Evolutionary conservation across 208 protist genomes (phyloP).

Genomic region (Crithidia mellificae): DNA sequence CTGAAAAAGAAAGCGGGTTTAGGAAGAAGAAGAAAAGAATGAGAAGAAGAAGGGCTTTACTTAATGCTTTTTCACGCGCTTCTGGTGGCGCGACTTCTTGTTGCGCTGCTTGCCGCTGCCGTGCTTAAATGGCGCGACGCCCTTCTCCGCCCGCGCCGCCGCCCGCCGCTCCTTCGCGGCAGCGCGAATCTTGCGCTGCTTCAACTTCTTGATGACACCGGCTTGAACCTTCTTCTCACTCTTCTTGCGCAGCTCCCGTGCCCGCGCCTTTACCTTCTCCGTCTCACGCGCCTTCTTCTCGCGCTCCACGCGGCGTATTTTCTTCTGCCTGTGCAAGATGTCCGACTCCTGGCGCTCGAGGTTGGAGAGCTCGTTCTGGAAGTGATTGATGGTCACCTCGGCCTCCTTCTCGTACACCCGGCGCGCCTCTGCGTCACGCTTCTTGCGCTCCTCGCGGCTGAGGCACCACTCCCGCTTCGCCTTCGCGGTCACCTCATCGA

Average conservation of each 20-base stretch:
- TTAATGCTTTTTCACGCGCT: slow-evolving; percentile 74
- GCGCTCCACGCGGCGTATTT: slow-evolving; percentile 47
- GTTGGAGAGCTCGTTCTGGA: slow-evolving; percentile 79
- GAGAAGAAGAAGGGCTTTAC: too few relatives aligned
- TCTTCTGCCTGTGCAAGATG: slow-evolving; percentile 58
- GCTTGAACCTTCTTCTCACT: slow-evolving; percentile 78
- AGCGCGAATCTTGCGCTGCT: slow-evolving; percentile 81
- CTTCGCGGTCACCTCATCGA: slow-evolving; percentile 37
- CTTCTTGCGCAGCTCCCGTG: slow-evolving; percentile 70
- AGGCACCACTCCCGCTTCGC: slow-evolving; percentile 78
- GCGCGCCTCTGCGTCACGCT: slow-evolving; percentile 67
- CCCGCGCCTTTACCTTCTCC: slow-evolving; percentile 59
- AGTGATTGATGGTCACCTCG: slow-evolving; percentile 81
- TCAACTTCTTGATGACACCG: slow-evolving; percentile 85
- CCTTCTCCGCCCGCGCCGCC: slow-evolving; percentile 66
- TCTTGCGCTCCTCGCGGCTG: slow-evolving; percentile 65
- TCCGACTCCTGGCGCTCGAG: slow-evolving; percentile 67
- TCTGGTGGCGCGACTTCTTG: slow-evolving; percentile 77
- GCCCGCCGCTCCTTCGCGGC: slow-evolving; percentile 65
- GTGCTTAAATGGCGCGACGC: slow-evolving; percentile 51
- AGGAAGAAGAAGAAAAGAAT: slow-evolving; percentile 17
- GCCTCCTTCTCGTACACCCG: slow-evolving; percentile 84
- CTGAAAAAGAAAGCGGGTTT: background rate
- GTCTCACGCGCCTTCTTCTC: slow-evolving; percentile 54
- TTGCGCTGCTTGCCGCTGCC: slow-evolving; percentile 56